Percentiles rank a stretch among this genome's conserved stretches.
Evolutionary conservation across 495 filamentous ascomycete genomes (phyloP).

Genomic region (Clohesyomyces aquaticus): DNA sequence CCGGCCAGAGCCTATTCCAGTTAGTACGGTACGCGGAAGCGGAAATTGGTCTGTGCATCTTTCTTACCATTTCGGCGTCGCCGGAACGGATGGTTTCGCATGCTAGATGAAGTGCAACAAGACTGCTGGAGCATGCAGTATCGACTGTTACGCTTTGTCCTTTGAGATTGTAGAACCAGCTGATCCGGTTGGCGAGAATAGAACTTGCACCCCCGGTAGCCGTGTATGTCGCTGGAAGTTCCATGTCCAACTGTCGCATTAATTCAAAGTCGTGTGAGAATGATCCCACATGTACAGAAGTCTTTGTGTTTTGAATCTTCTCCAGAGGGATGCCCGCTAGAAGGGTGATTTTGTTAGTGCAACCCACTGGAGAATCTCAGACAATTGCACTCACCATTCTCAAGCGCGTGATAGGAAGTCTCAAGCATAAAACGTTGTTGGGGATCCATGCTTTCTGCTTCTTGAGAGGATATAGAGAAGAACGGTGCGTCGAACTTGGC

Average conservation of each 20-base stretch:
- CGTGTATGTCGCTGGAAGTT: not conserved
- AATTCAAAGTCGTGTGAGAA: not conserved
- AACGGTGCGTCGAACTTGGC: constrained; percentile 32
- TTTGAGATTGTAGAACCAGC: constrained; percentile 33
- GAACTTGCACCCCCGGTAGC: not conserved
- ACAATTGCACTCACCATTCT: constrained; percentile 23
- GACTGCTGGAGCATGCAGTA: constrained; percentile 32
- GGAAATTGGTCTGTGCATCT: not conserved
- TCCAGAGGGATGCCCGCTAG: constrained; percentile 11
- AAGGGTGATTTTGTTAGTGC: constrained; percentile 9
- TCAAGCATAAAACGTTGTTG: constrained; percentile 31
- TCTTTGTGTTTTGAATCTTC: too few species aligned
- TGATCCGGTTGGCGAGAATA: constrained; percentile 33
- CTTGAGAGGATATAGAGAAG: constrained; percentile 25
- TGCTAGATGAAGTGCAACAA: constrained; percentile 23
- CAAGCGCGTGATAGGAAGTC: constrained; percentile 19
- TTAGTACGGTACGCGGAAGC: not conserved
- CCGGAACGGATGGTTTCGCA: constrained; percentile 8
- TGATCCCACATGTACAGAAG: not conserved
- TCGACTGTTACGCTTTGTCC: constrained; percentile 24
- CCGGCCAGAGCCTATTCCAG: constrained; percentile 13
- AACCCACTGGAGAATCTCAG: not conserved
- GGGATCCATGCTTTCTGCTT: constrained; percentile 31
- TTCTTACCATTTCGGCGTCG: constrained; percentile 18
- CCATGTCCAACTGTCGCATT: not conserved